phyloP scores from a whole-genome alignment of 148 eudicot genomes.

The Hydrangea macrophylla region DNA sequence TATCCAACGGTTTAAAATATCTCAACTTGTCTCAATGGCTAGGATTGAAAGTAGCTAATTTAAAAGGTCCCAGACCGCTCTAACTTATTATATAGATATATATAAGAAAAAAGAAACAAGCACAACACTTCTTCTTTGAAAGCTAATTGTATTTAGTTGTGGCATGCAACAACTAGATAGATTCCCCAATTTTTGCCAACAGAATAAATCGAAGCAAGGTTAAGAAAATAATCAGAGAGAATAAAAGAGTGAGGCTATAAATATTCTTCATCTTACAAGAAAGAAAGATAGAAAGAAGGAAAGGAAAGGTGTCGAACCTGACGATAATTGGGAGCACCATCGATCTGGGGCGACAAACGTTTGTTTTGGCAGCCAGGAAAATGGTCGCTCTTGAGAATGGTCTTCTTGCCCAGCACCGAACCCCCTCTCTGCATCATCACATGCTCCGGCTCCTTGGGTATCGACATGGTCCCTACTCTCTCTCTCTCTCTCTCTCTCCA shows the following conservation, averaged over 20 bases:
- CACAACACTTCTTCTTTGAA: no score
- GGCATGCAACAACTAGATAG: no score
- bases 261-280: background rate
- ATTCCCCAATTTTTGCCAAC: background rate
- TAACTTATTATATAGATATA: no score
- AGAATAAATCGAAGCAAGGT: background rate
- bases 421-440: conserved; percentile 83
- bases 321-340: conserved; percentile 95
- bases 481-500: no score
- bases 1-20: no score
- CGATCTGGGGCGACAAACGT: conserved; percentile 76
- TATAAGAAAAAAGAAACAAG: no score
- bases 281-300: no score
- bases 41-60: no score
- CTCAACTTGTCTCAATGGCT: no score
- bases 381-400: conserved; percentile 93
- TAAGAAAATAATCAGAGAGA: background rate
- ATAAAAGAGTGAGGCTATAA: background rate
- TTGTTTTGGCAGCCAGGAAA: conserved; percentile 97
- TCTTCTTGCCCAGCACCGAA: conserved; percentile 90
- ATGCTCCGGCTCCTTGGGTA: conserved; percentile 67
- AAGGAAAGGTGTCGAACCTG: conserved; percentile 34
- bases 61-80: no score
- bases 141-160: no score
- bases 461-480: conserved; percentile 50